Evolutionary conservation across 306 rosid species (phyloP).

Genomic region (Pachyrhizus erosus): DNA sequence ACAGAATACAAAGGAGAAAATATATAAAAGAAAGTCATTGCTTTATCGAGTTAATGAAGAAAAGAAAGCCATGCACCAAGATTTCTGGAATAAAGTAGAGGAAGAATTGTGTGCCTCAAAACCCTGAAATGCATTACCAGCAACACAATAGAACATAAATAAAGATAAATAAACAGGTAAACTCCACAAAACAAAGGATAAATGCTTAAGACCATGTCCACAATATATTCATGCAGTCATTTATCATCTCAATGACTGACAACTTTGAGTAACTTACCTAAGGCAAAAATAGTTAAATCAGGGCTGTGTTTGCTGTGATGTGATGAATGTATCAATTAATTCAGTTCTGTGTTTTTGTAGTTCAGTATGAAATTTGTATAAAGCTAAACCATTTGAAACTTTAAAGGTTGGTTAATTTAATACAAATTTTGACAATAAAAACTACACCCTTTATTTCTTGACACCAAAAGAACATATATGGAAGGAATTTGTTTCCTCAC

Average conservation of each 20-base stretch:
- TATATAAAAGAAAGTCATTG: neutral
- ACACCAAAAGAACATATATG: no score
- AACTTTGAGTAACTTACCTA: neutral
- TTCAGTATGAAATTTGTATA: neutral
- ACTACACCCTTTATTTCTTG: no score
- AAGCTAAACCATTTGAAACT: neutral
- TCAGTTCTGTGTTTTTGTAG: neutral
- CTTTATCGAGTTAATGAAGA: neutral
- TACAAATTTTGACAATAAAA: no score
- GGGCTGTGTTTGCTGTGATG: neutral
- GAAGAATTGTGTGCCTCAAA: neutral
- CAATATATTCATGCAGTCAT: neutral
- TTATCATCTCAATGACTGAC: neutral
- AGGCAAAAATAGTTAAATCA: neutral
- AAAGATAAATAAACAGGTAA: neutral
- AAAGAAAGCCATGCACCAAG: neutral
- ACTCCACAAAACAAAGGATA: neutral
- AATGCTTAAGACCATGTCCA: neutral
- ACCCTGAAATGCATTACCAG: neutral
- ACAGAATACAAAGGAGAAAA: neutral
- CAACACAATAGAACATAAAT: neutral
- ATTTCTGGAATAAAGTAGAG: neutral
- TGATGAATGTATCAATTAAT: constrained; percentile 19
- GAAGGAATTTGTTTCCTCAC: no score
- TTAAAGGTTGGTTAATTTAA: neutral